Percentiles rank a stretch among this genome's conserved stretches.
phyloP scores from a whole-genome alignment of 139 green algal species.

The Chlorella sp. region DNA sequence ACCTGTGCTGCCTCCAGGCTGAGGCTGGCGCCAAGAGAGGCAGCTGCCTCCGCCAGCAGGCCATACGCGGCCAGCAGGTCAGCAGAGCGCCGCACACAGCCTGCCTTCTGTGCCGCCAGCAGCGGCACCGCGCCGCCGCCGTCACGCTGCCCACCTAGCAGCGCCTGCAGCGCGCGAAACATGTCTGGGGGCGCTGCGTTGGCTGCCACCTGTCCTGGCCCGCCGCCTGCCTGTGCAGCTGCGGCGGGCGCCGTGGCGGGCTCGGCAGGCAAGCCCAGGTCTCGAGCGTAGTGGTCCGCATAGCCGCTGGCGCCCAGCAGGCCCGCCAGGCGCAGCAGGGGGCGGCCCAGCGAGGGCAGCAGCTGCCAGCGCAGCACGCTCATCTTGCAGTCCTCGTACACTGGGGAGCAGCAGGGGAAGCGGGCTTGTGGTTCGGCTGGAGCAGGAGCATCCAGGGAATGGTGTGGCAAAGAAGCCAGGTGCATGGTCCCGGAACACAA shows the following conservation, averaged over 20 bases:
- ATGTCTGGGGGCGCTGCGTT: constrained; percentile 25
- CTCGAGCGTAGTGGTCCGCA: constrained; percentile 70
- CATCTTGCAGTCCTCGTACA: constrained; percentile 78
- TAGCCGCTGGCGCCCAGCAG: constrained; percentile 52
- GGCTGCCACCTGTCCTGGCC: not conserved
- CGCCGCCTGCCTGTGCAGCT: not conserved
- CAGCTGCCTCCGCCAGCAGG: constrained; percentile 15
- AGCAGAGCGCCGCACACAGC: constrained; percentile 42
- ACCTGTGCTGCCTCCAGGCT: not conserved
- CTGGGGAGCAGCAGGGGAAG: constrained; percentile 20
- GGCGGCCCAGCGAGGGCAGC: constrained; percentile 51
- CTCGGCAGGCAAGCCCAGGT: constrained; percentile 49
- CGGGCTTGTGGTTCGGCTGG: not conserved
- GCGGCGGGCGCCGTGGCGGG: not conserved
- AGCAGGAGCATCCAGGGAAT: not conserved
- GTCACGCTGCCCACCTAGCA: constrained; percentile 25
- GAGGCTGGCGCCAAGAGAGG: not conserved
- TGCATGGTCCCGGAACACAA: too few species aligned
- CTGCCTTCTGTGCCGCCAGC: constrained; percentile 15
- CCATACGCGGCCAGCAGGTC: constrained; percentile 44
- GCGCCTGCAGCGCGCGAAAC: constrained; percentile 43
- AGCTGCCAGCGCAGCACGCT: constrained; percentile 59
- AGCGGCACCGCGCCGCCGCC: constrained; percentile 27
- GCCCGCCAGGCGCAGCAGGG: constrained; percentile 44
- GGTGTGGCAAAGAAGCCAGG: too few species aligned